A percentile compares a stretch with the other conserved stretches of the same genome.
Conservation (phyloP, 371 early-diverging fungal species). For the Encephalitozoon cuniculi region DNA sequence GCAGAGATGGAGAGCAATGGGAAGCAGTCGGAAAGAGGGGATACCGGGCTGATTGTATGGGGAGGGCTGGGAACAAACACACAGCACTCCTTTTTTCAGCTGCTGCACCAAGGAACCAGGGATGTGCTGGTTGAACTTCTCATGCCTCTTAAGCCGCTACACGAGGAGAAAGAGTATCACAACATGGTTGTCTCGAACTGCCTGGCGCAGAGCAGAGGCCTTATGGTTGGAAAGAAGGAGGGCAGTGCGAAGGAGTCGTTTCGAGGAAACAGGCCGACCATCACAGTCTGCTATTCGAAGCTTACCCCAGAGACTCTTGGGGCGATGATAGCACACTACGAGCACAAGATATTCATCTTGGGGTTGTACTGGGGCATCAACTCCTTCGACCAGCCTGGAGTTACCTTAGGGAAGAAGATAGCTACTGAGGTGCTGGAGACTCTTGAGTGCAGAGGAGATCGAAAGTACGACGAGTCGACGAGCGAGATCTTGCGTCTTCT, state of each 20-base stretch:
- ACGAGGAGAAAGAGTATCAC: slow-evolving; percentile 66
- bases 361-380: slow-evolving; percentile 93
- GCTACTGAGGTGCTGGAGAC: slow-evolving; percentile 86
- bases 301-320: slow-evolving; percentile 84
- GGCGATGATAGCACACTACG: slow-evolving; percentile 83
- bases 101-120: slow-evolving; percentile 95
- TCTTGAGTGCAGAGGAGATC: slow-evolving; percentile 59
- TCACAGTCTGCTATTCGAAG: slow-evolving; percentile 79
- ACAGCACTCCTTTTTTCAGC: slow-evolving; percentile 97
- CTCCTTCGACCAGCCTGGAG: slow-evolving; percentile 92
- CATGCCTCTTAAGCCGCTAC: slow-evolving; percentile 67
- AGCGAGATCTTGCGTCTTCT: slow-evolving; percentile 30
- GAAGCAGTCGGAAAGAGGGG: slow-evolving; percentile 75
- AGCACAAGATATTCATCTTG: slow-evolving; percentile 98
- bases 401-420: slow-evolving; percentile 92
- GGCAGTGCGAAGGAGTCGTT: slow-evolving; percentile 67
- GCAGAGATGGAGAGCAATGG: slow-evolving; percentile 99
- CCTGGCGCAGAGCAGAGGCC: slow-evolving; percentile 91
- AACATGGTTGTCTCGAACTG: slow-evolving; percentile 88
- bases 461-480: slow-evolving; percentile 39
- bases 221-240: slow-evolving; percentile 79
- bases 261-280: slow-evolving; percentile 87
- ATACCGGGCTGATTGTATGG: slow-evolving; percentile 93
- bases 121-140: slow-evolving; percentile 86
- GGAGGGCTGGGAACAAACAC: slow-evolving; percentile 97